Percentiles rank a stretch among this genome's conserved stretches.
These are phyloP conservation scores for Solanum corneliomulleri DNA, from an alignment of 257 asterid genomes.

Conservation along the genomic window DNA sequence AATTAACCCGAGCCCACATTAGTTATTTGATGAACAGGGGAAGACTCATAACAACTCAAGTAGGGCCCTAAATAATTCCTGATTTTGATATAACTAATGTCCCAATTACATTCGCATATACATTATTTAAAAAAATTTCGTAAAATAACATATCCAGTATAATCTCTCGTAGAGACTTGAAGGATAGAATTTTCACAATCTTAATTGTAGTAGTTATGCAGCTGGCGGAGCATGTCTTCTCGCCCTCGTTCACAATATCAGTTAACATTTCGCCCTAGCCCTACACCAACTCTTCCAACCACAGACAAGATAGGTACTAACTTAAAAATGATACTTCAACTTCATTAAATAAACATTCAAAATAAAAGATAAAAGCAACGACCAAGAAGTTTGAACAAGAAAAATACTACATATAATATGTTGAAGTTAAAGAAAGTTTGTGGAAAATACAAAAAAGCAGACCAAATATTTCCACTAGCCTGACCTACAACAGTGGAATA, in stretches of 20 bases:
- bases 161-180: fast-evolving
- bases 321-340: background rate
- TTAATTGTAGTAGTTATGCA: background rate
- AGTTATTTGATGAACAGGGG: too few relatives aligned
- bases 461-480: background rate
- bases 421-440: background rate
- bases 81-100: background rate
- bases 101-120: background rate
- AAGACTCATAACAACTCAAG: background rate
- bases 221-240: background rate
- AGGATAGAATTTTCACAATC: background rate
- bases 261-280: background rate
- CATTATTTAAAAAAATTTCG: background rate
- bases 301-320: background rate
- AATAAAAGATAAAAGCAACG: background rate
- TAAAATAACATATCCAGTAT: too few relatives aligned
- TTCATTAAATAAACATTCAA: background rate
- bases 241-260: background rate
- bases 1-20: background rate
- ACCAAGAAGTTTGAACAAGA: background rate
- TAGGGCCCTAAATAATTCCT: background rate
- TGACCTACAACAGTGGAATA: background rate
- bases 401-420: background rate
- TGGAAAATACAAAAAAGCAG: background rate
- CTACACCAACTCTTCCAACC: background rate